Percentiles rank a stretch among this genome's conserved stretches.
Conservation (phyloP, 164 flowering plant genomes). For the Vitis riparia region DNA sequence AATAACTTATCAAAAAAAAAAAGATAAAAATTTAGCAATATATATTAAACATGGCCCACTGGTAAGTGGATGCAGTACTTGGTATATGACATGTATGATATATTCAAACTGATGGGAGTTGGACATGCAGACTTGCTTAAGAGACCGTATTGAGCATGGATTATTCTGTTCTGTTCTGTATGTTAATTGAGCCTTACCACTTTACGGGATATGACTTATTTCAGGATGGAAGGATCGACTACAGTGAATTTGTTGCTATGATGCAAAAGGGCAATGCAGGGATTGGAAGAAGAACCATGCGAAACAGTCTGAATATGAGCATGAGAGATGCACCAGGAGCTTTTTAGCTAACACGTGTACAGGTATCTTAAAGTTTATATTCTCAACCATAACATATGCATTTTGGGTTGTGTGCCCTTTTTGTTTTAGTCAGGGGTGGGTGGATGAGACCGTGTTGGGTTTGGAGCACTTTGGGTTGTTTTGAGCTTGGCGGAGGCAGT, state of each 20-base stretch:
- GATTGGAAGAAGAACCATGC: slow-evolving; percentile 85
- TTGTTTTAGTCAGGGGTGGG: not conserved
- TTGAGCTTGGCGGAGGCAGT: not conserved
- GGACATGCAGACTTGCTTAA: not conserved
- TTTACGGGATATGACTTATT: slow-evolving; percentile 6
- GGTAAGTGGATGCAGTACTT: no score
- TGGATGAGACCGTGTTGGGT: not conserved
- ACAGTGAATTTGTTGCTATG: slow-evolving; percentile 95
- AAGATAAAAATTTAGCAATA: no score
- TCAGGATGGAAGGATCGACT: slow-evolving; percentile 95
- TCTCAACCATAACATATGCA: no score
- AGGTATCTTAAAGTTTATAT: slow-evolving; percentile 27
- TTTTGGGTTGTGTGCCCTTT: not conserved
- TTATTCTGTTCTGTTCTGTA: not conserved
- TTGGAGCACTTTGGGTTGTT: no score
- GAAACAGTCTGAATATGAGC: slow-evolving; percentile 84
- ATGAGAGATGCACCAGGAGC: slow-evolving; percentile 73
- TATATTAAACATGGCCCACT: no score
- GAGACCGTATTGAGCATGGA: not conserved
- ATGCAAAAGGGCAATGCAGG: slow-evolving; percentile 95
- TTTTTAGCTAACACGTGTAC: slow-evolving; percentile 30
- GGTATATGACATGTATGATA: not conserved
- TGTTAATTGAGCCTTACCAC: not conserved
- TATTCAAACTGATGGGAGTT: not conserved
- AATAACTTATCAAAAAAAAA: no score